Percentiles rank a stretch among this genome's conserved stretches.
These are phyloP conservation scores for Solanum medicagineum DNA, from an alignment of 257 asterid species.

Conservation along the genomic window DNA sequence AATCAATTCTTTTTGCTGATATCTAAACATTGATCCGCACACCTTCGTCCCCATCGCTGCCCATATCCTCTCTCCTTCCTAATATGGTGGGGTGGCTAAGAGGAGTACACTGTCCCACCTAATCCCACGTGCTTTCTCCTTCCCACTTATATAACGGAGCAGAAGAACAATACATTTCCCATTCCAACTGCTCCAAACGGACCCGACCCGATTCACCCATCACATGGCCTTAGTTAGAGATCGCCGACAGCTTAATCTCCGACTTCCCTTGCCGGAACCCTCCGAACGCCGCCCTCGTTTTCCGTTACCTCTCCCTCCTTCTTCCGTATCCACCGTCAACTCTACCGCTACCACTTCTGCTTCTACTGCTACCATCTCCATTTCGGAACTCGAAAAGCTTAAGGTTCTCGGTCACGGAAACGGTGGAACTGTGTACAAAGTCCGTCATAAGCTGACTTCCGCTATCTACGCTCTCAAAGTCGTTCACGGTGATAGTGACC, in stretches of 20 bases:
- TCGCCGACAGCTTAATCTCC: conserved; percentile 78
- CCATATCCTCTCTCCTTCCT: not conserved
- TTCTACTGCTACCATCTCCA: conserved; percentile 9
- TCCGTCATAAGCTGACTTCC: conserved; percentile 53
- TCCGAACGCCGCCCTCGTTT: conserved; percentile 70
- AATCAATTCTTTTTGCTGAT: too few species aligned
- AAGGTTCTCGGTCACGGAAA: conserved; percentile 78
- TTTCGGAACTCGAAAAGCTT: conserved; percentile 64
- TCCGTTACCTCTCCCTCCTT: conserved; percentile 47
- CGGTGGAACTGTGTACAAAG: conserved; percentile 88
- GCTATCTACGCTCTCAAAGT: conserved; percentile 57
- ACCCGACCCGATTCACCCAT: not conserved
- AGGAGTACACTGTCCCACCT: not conserved
- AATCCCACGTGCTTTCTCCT: conserved; percentile 34
- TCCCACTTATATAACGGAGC: conserved; percentile 13
- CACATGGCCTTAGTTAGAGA: conserved; percentile 63
- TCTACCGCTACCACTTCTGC: not conserved
- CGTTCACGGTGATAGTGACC: conserved; percentile 69
- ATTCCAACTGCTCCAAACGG: not conserved
- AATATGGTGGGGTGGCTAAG: not conserved
- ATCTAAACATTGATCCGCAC: not conserved
- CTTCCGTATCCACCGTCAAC: conserved; percentile 8
- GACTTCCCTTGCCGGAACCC: conserved; percentile 57
- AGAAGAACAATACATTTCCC: not conserved
- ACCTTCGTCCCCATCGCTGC: not conserved